These are phyloP conservation scores for Camellia lanceoleosa DNA, from an alignment of 148 eudicot genomes.

Conservation along the genomic window DNA sequence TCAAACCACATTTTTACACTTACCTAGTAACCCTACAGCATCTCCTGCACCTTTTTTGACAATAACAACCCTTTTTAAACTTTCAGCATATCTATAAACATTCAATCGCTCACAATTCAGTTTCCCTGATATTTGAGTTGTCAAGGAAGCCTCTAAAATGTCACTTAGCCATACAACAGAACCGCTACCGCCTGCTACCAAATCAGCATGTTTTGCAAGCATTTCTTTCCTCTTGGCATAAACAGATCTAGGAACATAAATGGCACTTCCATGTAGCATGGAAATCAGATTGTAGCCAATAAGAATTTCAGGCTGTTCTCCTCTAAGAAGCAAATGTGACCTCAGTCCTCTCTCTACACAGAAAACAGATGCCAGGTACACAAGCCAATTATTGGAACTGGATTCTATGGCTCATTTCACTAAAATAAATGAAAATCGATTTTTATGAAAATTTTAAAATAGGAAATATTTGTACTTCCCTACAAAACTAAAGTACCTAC, in stretches of 20 bases:
- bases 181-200: constrained; percentile 49
- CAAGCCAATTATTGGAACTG: constrained; percentile 7
- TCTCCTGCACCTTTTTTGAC: constrained; percentile 95
- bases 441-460: neutral
- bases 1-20: constrained; percentile 11
- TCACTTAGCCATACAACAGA: constrained; percentile 55
- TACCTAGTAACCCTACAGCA: constrained; percentile 73
- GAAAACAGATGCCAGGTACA: constrained; percentile 63
- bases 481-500: constrained; percentile 37
- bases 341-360: constrained; percentile 91
- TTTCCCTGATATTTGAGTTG: constrained; percentile 20
- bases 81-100: constrained; percentile 22
- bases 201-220: constrained; percentile 60
- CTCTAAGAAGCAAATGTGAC: constrained; percentile 89
- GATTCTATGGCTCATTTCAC: neutral
- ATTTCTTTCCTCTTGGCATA: constrained; percentile 82
- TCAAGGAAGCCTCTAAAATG: constrained; percentile 42
- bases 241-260: constrained; percentile 70
- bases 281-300: constrained; percentile 85
- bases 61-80: constrained; percentile 51
- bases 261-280: constrained; percentile 62
- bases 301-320: constrained; percentile 78
- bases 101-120: constrained; percentile 7
- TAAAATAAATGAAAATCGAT: neutral
- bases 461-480: constrained; percentile 1